phyloP scores from a whole-genome alignment of 75 land plant species.

The Selaginella tamariscina region DNA sequence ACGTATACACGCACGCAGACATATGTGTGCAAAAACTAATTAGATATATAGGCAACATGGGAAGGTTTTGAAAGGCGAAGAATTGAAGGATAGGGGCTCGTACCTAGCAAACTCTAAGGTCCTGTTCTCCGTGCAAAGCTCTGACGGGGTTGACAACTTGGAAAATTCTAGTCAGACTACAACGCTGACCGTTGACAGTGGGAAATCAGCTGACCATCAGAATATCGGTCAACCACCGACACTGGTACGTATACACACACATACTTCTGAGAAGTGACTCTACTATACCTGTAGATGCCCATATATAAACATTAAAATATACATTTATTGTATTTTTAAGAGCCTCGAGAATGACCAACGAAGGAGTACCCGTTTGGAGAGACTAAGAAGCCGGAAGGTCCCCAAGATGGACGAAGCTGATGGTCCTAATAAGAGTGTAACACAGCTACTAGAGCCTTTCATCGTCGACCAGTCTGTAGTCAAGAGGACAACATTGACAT shows the following conservation, averaged over 20 bases:
- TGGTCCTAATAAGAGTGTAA: slow-evolving; percentile 34
- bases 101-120: background rate
- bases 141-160: background rate
- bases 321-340: too few species aligned
- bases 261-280: too few species aligned
- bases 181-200: too few species aligned
- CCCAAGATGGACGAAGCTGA: slow-evolving; percentile 68
- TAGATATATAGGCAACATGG: slow-evolving; percentile 1
- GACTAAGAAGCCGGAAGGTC: slow-evolving; percentile 67
- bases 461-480: slow-evolving; percentile 18
- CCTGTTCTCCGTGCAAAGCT: background rate
- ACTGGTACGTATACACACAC: too few species aligned
- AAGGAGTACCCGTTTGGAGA: slow-evolving; percentile 74
- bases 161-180: too few species aligned
- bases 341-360: too few species aligned
- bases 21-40: too few species aligned
- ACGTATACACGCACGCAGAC: too few species aligned
- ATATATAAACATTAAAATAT: too few species aligned
- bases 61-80: background rate
- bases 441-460: slow-evolving; percentile 49
- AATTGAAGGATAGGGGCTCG: background rate
- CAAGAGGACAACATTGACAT: slow-evolving; percentile 10
- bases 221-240: too few species aligned
- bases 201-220: too few species aligned
- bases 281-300: too few species aligned